Evolutionary conservation across 257 asterid genomes (phyloP).

Genomic region (Jaltomata sinuosa): DNA sequence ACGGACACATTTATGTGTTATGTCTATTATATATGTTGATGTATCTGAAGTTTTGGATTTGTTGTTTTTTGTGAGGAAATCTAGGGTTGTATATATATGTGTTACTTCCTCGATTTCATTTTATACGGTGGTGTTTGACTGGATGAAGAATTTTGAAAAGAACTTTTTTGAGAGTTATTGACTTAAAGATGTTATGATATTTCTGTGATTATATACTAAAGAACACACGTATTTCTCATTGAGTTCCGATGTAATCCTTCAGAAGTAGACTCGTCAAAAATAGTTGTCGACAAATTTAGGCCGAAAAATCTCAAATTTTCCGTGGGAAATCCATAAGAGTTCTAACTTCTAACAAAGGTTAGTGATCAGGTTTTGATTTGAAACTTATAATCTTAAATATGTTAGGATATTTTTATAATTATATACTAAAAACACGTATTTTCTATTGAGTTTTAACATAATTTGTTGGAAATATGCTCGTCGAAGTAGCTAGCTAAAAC

Average conservation of each 20-base stretch:
- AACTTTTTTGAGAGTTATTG: neutral
- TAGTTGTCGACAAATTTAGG: too few species aligned
- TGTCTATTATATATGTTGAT: neutral
- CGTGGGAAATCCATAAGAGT: too few species aligned
- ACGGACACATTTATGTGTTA: too few species aligned
- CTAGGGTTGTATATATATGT: neutral
- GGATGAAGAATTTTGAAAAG: neutral
- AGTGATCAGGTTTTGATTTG: neutral
- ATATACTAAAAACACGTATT: neutral
- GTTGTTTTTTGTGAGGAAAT: neutral
- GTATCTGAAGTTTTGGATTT: neutral
- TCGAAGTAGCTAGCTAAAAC: neutral
- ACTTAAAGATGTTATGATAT: neutral
- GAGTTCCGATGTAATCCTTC: neutral
- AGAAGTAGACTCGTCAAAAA: neutral
- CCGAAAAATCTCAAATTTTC: too few species aligned
- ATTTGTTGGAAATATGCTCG: neutral
- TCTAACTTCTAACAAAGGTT: too few species aligned
- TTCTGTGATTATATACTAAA: neutral
- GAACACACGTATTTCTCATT: fast-evolving
- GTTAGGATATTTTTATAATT: neutral
- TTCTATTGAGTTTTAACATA: neutral
- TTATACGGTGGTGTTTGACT: neutral
- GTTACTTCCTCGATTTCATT: neutral
- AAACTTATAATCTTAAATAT: neutral